Evolutionary conservation across 495 filamentous ascomycete genomes (phyloP), one percentile per base, ranked within the genome.

Genomic region (Lophiotrema nucula): DNA sequence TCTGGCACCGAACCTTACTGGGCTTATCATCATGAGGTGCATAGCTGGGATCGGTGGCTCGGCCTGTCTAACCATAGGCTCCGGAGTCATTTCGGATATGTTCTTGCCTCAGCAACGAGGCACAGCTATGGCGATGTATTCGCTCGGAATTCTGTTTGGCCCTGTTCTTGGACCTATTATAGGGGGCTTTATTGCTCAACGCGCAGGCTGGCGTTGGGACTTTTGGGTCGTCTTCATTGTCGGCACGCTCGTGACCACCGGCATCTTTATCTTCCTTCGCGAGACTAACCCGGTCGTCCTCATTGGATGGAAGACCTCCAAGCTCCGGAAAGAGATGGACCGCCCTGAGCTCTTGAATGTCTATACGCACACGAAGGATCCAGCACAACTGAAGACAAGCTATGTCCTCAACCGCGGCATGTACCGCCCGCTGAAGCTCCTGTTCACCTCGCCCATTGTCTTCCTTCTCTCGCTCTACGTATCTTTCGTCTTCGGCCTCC

Each of bases 21-120:
- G 73, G 0, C 71, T 88, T 11, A 83, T 89, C 21, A 76, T 83
- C 10, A 87, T 86, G 65, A 83, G 86, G 2, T 77, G 89, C 21
- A 67, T 88, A 1, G 73, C 76, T n/a, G 87, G 86, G 0, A 70
- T 83, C 19, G 85, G 82, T 31, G 86, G 83, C 18, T 77, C 76
- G 2, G 77, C 73, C 5, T 74, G 77, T 19, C 48, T 84, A 16
- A 79, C 78, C 0, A 82, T 79, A 57, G 82, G 81, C 13, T 21
- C 51, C 4, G 65, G 61, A 23, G 53, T 60, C n/a, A 60, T 66
- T 1, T 56, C 62, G 5, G 66, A 68, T 42, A 25, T 68, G 10
- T 62, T 62, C 42, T 16, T 39, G 4, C 11, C 47, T 5, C 45
- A 64, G 44, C 49, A 61, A 19, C 60, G 65, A 8, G 65, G 53